Base-by-base conservation (phyloP, 179 eudicot genomes). In the Carnegiea gigantea region DNA sequence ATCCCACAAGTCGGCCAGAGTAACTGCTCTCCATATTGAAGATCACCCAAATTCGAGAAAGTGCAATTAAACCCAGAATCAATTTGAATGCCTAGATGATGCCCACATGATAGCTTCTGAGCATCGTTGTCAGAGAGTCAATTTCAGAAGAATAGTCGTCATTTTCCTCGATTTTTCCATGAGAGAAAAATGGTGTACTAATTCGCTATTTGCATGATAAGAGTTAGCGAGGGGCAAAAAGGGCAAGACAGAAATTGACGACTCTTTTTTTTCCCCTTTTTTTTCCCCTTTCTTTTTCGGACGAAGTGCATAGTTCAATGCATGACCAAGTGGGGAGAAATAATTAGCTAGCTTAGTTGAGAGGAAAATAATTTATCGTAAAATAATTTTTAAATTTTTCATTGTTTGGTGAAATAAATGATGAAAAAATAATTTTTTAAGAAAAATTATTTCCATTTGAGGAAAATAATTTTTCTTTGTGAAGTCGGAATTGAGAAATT, bases 11-110 rank as follows among this genome's bases (percentile, higher is more conserved):
- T 3, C 44, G 65, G 43, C 67, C 78, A 51, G 44, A 5, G 36
- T 28, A 76, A 54, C 26, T 76, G 67, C 46, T 76, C 13, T 76
- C 68, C 78, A 76, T 76, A 33, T 24, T 33, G 53, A 21, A 73
- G 43, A 73, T 10, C 14, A 23, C 38, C 40, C 38, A 26, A 44
- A 2, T 15, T 21, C 76, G 15, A 13, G 3, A 71, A 71, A 38
- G 8, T 71, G 68, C 68, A 62, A 8, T 2, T 24, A 62, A 62
- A 15, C 11, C 21, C 62, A 62, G 72, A 67, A 23, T 26, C 2
- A 67, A 67, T 5, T 67, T 1, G 72, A 67, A 36, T 28, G 20
- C 36, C 36, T 15, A 11, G 72, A 67, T 67, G 72, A 67, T 28
- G 20, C 80, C 73, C 62, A 77, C 72, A 71, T 54, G 17, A 11